Evolutionary conservation across 2,329 filamentous ascomycete species (phyloP).

Genomic region (Helotiales sp.): DNA sequence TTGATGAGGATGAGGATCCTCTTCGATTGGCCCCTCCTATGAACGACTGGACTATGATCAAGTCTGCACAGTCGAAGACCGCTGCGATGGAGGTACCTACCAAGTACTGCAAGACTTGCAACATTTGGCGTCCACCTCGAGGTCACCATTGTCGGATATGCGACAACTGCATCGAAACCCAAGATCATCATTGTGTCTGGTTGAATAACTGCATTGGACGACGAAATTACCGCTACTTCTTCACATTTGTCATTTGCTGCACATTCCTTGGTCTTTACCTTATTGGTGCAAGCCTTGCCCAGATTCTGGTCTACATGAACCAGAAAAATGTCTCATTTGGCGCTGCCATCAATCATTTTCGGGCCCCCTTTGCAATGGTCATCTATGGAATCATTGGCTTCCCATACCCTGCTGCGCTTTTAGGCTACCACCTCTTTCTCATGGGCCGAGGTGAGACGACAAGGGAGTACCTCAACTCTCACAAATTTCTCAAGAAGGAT

Average conservation of each 20-base stretch:
- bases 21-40: slow-evolving; percentile 79
- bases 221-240: slow-evolving; percentile 98
- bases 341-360: slow-evolving; percentile 66
- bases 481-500: slow-evolving; percentile 92
- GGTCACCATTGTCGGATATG: slow-evolving; percentile 96
- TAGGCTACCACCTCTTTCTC: slow-evolving; percentile 87
- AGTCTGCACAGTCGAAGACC: slow-evolving; percentile 69
- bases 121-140: slow-evolving; percentile 93
- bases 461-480: slow-evolving; percentile 90
- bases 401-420: slow-evolving; percentile 80
- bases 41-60: slow-evolving; percentile 92
- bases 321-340: slow-evolving; percentile 67
- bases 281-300: slow-evolving; percentile 74
- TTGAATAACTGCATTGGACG: slow-evolving; percentile 97
- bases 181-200: slow-evolving; percentile 99
- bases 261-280: slow-evolving; percentile 77
- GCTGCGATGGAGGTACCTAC: slow-evolving; percentile 97
- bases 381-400: slow-evolving; percentile 76
- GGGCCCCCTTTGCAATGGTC: slow-evolving; percentile 84
- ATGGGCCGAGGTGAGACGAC: slow-evolving; percentile 92
- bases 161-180: slow-evolving; percentile 95
- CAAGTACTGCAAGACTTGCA: slow-evolving; percentile 97
- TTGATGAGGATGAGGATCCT: slow-evolving; percentile 75
- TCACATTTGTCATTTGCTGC: slow-evolving; percentile 81
- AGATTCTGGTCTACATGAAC: slow-evolving; percentile 72